A percentile compares a stretch with the other conserved stretches of the same genome.
Conservation (phyloP, 306 rosid genomes). For the Sindora glabra region DNA sequence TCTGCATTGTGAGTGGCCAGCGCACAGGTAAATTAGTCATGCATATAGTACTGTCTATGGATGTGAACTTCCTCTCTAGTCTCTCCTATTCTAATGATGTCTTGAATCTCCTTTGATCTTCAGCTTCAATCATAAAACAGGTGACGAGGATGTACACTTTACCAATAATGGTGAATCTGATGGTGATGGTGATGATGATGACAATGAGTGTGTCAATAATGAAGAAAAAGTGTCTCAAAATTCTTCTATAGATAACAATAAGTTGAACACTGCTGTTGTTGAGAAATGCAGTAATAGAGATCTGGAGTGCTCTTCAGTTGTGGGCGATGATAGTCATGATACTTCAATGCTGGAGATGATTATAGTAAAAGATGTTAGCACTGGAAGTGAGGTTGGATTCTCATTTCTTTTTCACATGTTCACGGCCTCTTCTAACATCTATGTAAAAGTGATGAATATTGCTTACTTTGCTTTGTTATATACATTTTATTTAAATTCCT, state of each 20-base stretch:
- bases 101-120: constrained; percentile 7
- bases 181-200: neutral
- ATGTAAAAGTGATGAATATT: neutral
- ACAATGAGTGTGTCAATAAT: constrained; percentile 17
- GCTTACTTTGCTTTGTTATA: no score
- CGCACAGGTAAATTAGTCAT: neutral
- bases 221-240: constrained; percentile 18
- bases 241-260: constrained; percentile 20
- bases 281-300: constrained; percentile 10
- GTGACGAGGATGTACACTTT: constrained; percentile 86
- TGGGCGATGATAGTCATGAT: constrained; percentile 23
- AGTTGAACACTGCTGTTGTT: neutral
- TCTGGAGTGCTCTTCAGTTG: constrained; percentile 23
- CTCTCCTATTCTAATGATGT: constrained; percentile 13
- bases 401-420: neutral
- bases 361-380: constrained; percentile 67
- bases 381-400: constrained; percentile 62
- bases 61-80: neutral
- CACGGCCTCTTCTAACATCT: neutral
- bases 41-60: neutral
- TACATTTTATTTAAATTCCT: neutral
- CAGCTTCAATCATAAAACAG: constrained; percentile 89
- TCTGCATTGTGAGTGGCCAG: neutral
- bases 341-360: constrained; percentile 65
- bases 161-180: constrained; percentile 36